A percentile compares a stretch with the other conserved stretches of the same genome.
Conservation (phyloP, 192 early-diverging fungal species). For the Physocladia obscura region DNA sequence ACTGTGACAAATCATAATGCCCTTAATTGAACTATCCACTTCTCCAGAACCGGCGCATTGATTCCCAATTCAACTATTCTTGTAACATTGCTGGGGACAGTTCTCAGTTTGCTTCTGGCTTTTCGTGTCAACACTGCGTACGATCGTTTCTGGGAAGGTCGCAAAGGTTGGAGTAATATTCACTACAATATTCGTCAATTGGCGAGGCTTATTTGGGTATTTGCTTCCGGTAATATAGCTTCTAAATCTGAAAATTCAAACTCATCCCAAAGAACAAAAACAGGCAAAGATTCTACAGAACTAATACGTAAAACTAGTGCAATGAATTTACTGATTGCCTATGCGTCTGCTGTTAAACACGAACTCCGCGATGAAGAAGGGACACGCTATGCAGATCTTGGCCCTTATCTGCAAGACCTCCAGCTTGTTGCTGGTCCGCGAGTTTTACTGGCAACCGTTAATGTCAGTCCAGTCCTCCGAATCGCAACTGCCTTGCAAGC, state of each 20-base stretch:
- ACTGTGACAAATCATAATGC: neutral
- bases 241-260: neutral
- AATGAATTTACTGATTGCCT: conserved; percentile 78
- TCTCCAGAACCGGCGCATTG: neutral
- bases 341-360: conserved; percentile 77
- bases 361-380: conserved; percentile 77
- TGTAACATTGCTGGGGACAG: conserved; percentile 36
- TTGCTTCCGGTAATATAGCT: neutral
- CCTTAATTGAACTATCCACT: neutral
- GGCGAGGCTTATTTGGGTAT: conserved; percentile 76
- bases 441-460: no score
- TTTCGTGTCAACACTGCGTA: conserved; percentile 19
- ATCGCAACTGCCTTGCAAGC: conserved; percentile 6
- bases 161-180: conserved; percentile 79
- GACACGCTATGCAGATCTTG: conserved; percentile 66
- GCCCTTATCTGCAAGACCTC: conserved; percentile 11
- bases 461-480: neutral
- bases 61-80: conserved; percentile 39
- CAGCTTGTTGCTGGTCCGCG: neutral
- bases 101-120: conserved; percentile 21
- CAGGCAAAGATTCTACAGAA: neutral
- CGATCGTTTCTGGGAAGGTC: conserved; percentile 68
- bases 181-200: conserved; percentile 72
- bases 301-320: conserved; percentile 47
- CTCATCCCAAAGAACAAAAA: no score